Base-by-base conservation (phyloP, 2,329 filamentous ascomycete species). In the Stemphylium lycopersici region DNA sequence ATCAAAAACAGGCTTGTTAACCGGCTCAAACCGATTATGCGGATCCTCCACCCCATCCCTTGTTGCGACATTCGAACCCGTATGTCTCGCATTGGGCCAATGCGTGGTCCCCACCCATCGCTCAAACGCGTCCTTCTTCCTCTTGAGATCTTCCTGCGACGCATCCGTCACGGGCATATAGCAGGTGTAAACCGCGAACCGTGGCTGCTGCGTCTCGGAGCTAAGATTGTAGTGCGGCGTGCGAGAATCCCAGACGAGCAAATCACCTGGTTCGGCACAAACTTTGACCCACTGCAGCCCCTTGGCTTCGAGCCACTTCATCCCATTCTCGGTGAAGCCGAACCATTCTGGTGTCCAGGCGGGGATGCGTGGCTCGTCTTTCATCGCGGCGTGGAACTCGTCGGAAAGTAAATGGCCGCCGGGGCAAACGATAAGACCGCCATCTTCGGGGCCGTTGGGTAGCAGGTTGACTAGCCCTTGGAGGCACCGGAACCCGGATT, bases 401-500 rank as follows among this genome's bases (percentile, higher is more conserved):
- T 73, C 66, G 10, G 62, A 69, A 0, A 72, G 52, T 11, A 61
- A 41, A 32, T 76, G 72, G 6, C 55, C 65, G 6, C 72, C 71
- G 20, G 68, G 69, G 52, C 66, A 72, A 6, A 72, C 74, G 34
- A 76, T 72, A 56, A 77, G 62, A 60, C 72, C 65, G 15, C 74
- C 75, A 50, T 77, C 74, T 6, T 76, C 59, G 1, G 71, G 71
- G 0, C 75, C 74, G 22, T 71, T 73, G 2, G 68, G 71, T 3
- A 70, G 55, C 6, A 80, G 59, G 62, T 83, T 83, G 2, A 83
- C 78, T 0, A 83, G 71, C 4, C 81, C 81, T 55, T 83, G 81
- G 2, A 81, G 70, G 58, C 81, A 84, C 2, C 79, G 75, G 64
- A 84, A 81, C 0, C 80, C 81, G 11, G 72, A 73, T 76, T 75